A percentile compares a stretch with the other conserved stretches of the same genome.
These are phyloP conservation scores for Phytophthora agathidicida DNA, from an alignment of 352 stramenopile genomes.

Conservation along the genomic window DNA sequence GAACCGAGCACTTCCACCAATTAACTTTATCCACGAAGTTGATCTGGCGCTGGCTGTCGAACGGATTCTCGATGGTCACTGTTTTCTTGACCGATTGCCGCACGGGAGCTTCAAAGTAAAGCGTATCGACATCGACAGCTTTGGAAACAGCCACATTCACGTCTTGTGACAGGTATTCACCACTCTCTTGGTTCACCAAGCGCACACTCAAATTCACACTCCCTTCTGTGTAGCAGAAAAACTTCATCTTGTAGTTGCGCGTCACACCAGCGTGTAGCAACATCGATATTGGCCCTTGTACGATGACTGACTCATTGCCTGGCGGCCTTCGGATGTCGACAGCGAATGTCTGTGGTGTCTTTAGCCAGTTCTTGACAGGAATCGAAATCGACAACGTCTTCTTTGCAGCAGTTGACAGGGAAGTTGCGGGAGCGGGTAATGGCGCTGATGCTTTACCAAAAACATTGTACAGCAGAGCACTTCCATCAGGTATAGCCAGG, in stretches of 20 bases:
- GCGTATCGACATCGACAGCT: slow-evolving; percentile 72
- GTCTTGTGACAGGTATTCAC: slow-evolving; percentile 87
- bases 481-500: slow-evolving; percentile 90
- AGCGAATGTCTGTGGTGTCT: slow-evolving; percentile 72
- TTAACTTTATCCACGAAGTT: slow-evolving; percentile 61
- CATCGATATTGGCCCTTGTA: slow-evolving; percentile 74
- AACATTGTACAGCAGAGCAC: slow-evolving; percentile 88
- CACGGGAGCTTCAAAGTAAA: slow-evolving; percentile 86
- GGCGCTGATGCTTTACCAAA: slow-evolving; percentile 75
- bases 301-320: slow-evolving; percentile 48
- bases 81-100: slow-evolving; percentile 80
- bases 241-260: slow-evolving; percentile 87
- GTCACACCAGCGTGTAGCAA: slow-evolving; percentile 60
- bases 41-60: slow-evolving; percentile 52
- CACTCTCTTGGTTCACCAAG: slow-evolving; percentile 82
- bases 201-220: slow-evolving; percentile 54
- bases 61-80: slow-evolving; percentile 93
- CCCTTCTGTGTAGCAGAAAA: slow-evolving; percentile 90
- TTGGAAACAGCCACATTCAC: slow-evolving; percentile 60
- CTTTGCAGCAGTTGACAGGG: slow-evolving; percentile 78
- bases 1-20: slow-evolving; percentile 87
- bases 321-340: slow-evolving; percentile 66
- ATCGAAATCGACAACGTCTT: slow-evolving; percentile 73
- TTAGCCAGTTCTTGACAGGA: slow-evolving; percentile 91
- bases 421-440: slow-evolving; percentile 38